Conservation (phyloP, 306 rosid genomes). For the Cucurbita ficifolia region DNA sequence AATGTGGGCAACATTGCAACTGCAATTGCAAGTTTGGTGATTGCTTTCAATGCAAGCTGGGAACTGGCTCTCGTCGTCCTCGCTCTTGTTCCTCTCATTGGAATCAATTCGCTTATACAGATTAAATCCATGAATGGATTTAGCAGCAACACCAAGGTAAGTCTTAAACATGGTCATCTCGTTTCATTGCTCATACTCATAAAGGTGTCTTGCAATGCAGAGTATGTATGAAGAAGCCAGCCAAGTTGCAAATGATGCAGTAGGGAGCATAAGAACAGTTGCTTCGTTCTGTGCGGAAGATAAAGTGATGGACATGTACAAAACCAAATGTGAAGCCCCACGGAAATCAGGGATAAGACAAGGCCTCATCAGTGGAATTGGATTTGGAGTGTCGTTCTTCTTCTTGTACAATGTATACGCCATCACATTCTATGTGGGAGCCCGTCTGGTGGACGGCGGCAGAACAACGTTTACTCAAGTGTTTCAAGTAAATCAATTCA, state of each 20-base stretch:
- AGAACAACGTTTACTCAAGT: neutral
- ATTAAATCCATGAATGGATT: neutral
- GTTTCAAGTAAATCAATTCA: neutral
- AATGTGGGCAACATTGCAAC: neutral
- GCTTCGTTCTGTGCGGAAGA: slow-evolving; percentile 11
- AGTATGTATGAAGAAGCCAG: slow-evolving; percentile 4
- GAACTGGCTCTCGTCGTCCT: slow-evolving; percentile 2
- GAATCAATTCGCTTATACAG: neutral
- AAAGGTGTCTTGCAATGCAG: neutral
- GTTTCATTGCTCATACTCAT: neutral
- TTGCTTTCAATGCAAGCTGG: slow-evolving; percentile 7
- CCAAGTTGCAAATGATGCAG: slow-evolving; percentile 8
- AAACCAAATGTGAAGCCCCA: neutral
- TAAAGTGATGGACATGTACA: slow-evolving; percentile 2
- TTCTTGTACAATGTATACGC: neutral
- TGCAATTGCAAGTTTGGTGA: neutral
- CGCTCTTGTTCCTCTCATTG: slow-evolving; percentile 1
- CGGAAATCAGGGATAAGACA: slow-evolving; percentile 1
- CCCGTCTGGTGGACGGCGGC: neutral
- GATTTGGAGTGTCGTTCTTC: slow-evolving; percentile 7
- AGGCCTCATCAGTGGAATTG: slow-evolving; percentile 3
- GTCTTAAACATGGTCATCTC: neutral
- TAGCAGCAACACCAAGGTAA: neutral
- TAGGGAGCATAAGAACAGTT: slow-evolving; percentile 5
- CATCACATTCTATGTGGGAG: neutral